Base-by-base conservation (phyloP, 2,329 filamentous ascomycete species). In the Orbilia quercus region DNA sequence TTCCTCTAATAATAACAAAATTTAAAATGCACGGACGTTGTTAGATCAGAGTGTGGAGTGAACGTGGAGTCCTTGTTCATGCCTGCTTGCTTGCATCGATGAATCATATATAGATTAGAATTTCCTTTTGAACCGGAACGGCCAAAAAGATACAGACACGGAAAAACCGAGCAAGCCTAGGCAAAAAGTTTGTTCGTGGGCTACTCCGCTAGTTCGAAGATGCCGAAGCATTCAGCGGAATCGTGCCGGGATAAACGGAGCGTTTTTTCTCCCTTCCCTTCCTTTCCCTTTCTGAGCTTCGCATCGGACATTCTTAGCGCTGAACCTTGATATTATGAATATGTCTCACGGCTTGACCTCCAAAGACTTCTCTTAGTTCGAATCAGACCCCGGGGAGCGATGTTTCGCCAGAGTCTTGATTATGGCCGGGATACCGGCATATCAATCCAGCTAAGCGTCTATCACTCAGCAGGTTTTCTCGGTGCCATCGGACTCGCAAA, bases 191-290 rank as follows among this genome's bases (percentile, higher is more conserved):
- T 57, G 31, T 42, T 53, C 25, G 4, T 9, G 44, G 44, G 12
- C 22, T 38, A 53, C 45, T 14, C 47, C 45, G 34, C 45, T 59
- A 67, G 63, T 14, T 45, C 14, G 28, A 22, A 65, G 38, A 48
- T 53, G 22, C 53, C 53, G 42, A 55, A 63, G 36, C 34, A 42
- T 59, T 51, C 53, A 51, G 45, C 67, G 67, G 53, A 65, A 54
- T 72, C 50, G 59, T 31, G 51, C 53, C 67, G 67, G 66, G 58
- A 71, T 58, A 45, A 58, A 65, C 67, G 67, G 67, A 64, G 59
- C 67, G 66, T 71, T 72, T 72, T 71, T 47, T 71, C 59, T n/a
- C 50, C 40, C 42, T 62, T 58, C 40, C 22, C 59, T 18, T 47
- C 53, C 63, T 59, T 57, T 22, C 28, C 44, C 44, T 53, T 59